A percentile compares a stretch with the other conserved stretches of the same genome.
Evolutionary conservation across 352 stramenopile species (phyloP).

Genomic region (Pilasporangium apinafurcum): DNA sequence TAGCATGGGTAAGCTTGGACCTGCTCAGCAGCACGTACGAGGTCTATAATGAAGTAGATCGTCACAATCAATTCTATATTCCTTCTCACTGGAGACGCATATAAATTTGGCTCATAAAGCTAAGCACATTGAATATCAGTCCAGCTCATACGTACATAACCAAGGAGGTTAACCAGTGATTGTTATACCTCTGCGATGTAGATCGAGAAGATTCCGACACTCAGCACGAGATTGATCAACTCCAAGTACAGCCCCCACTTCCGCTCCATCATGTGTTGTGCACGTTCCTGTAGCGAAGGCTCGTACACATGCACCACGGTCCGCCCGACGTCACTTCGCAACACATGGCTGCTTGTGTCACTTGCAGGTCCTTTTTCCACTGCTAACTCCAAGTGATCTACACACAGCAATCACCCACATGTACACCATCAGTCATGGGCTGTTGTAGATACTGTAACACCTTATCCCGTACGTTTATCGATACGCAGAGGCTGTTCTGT

Average conservation of each 20-base stretch:
- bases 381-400: neutral
- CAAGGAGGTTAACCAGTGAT: neutral
- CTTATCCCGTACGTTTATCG: neutral
- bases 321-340: slow-evolving; percentile 8
- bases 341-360: slow-evolving; percentile 11
- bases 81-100: slow-evolving; percentile 3
- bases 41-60: slow-evolving; percentile 56
- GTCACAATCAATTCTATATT: slow-evolving; percentile 37
- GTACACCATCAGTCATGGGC: neutral
- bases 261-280: slow-evolving; percentile 21
- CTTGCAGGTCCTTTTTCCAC: slow-evolving; percentile 12
- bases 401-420: neutral
- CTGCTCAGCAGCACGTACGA: slow-evolving; percentile 13
- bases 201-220: slow-evolving; percentile 46
- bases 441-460: neutral
- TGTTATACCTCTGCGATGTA: slow-evolving; percentile 68
- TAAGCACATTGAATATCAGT: slow-evolving; percentile 7
- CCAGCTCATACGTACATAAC: neutral
- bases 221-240: slow-evolving; percentile 49
- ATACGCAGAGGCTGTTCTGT: slow-evolving; percentile 3
- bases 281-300: slow-evolving; percentile 35
- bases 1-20: neutral
- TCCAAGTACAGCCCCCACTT: slow-evolving; percentile 40
- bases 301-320: slow-evolving; percentile 36
- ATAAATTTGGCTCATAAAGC: slow-evolving; percentile 31